Evolutionary conservation across 768 basidiomycete genomes (phyloP).

Genomic region (Amanita jacksonii): DNA sequence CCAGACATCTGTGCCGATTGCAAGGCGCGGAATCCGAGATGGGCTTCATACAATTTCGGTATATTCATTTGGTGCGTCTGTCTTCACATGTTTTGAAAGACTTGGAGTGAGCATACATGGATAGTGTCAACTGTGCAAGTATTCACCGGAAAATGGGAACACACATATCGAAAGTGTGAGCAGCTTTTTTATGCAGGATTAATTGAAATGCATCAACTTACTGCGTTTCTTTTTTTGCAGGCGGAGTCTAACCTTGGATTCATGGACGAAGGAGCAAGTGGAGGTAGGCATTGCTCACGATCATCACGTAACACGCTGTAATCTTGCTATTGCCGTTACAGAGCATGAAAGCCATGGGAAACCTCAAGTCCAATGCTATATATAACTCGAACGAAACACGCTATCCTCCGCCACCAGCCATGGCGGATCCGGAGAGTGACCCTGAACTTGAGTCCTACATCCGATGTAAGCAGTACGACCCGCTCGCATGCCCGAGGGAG

Average conservation of each 20-base stretch:
- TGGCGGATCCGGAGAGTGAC: conserved; percentile 73
- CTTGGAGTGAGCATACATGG: conserved; percentile 10
- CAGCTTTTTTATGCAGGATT: conserved; percentile 11
- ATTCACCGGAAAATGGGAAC: conserved; percentile 94
- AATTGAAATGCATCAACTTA: not conserved
- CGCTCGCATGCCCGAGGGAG: conserved; percentile 1
- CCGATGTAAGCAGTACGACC: conserved; percentile 43
- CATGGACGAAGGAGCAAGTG: conserved; percentile 83
- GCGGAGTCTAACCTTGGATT: conserved; percentile 84
- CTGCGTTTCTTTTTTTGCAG: conserved; percentile 26
- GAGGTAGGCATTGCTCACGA: conserved; percentile 47
- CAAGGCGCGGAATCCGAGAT: conserved; percentile 75
- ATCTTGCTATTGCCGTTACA: conserved; percentile 18
- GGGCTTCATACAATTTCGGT: conserved; percentile 85
- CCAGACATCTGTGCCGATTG: conserved; percentile 90
- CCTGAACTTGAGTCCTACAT: conserved; percentile 90
- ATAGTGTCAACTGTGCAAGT: conserved; percentile 78
- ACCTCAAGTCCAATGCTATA: conserved; percentile 65
- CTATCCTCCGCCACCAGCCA: conserved; percentile 74
- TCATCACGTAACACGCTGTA: not conserved
- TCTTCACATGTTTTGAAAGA: not conserved
- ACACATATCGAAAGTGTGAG: conserved; percentile 88
- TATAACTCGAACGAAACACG: conserved; percentile 80
- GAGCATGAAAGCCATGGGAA: conserved; percentile 77
- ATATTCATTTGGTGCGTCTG: conserved; percentile 74